These are phyloP conservation scores for Chalciporus pseudorubinellus DNA, from an alignment of 768 basidiomycete genomes.

Conservation along the genomic window DNA sequence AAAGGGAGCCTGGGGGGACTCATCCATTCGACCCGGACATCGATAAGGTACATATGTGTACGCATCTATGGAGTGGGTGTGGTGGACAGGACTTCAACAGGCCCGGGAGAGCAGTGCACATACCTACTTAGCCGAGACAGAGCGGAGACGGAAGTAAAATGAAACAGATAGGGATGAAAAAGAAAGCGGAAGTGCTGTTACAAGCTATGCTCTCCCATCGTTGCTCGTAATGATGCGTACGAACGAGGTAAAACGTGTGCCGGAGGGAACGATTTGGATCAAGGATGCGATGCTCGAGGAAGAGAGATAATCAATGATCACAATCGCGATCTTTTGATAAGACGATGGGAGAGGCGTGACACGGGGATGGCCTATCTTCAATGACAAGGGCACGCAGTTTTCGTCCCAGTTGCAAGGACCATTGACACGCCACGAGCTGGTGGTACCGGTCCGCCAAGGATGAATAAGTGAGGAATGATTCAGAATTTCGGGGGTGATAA, in stretches of 20 bases:
- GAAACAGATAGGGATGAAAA: neutral
- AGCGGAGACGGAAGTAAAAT: neutral
- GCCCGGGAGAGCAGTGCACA: neutral
- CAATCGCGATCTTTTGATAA: neutral
- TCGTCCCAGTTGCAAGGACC: too few species aligned
- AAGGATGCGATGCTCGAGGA: neutral
- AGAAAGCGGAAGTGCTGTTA: too few species aligned
- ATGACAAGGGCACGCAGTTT: too few species aligned
- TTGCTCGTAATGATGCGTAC: neutral
- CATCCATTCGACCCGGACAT: neutral
- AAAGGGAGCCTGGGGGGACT: too few species aligned
- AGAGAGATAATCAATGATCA: slow-evolving; percentile 3
- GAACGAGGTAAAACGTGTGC: neutral
- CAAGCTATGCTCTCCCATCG: too few species aligned
- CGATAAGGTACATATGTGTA: neutral
- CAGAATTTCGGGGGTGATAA: neutral
- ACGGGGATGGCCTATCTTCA: too few species aligned
- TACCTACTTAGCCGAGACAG: neutral
- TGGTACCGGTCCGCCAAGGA: neutral
- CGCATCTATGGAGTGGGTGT: neutral
- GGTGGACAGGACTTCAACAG: too few species aligned
- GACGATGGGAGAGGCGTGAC: too few species aligned
- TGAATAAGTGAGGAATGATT: neutral
- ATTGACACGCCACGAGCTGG: too few species aligned
- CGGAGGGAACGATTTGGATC: neutral